Evolutionary conservation across 202 grass and related monocot species (phyloP).

Genomic region (Carex arenaria): DNA sequence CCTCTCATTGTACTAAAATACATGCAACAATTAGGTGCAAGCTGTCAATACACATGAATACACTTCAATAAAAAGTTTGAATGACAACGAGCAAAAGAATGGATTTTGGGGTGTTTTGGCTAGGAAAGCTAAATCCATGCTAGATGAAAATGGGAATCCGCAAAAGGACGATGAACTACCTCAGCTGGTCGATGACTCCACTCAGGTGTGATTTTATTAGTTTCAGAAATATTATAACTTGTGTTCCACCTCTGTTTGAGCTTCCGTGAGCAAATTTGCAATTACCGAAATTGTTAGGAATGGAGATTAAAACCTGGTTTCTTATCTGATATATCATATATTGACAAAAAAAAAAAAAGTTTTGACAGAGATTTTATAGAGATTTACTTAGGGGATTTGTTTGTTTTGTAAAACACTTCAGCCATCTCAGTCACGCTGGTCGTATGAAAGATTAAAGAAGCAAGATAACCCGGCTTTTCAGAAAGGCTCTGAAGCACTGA

Average conservation of each 20-base stretch:
- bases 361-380: not conserved
- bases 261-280: slow-evolving; percentile 3
- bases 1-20: not conserved
- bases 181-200: slow-evolving; percentile 9
- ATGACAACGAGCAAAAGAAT: slow-evolving; percentile 34
- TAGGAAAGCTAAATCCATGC: slow-evolving; percentile 70
- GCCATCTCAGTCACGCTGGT: slow-evolving; percentile 47
- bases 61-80: slow-evolving; percentile 36
- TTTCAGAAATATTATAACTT: not conserved
- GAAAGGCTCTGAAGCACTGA: slow-evolving; percentile 39
- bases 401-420: not conserved
- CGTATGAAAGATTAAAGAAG: slow-evolving; percentile 52
- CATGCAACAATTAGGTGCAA: slow-evolving; percentile 24
- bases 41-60: slow-evolving; percentile 42
- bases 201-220: slow-evolving; percentile 27
- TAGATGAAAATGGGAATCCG: slow-evolving; percentile 48
- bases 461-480: slow-evolving; percentile 40
- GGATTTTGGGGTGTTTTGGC: slow-evolving; percentile 76
- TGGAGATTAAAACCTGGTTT: not conserved
- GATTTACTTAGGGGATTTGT: not conserved
- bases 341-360: not conserved
- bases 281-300: not conserved
- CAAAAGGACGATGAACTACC: slow-evolving; percentile 19
- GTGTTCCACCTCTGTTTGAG: not conserved
- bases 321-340: not conserved